Evolutionary conservation across 805 yeast species (phyloP).

Genomic region (Ogataea naganishii): DNA sequence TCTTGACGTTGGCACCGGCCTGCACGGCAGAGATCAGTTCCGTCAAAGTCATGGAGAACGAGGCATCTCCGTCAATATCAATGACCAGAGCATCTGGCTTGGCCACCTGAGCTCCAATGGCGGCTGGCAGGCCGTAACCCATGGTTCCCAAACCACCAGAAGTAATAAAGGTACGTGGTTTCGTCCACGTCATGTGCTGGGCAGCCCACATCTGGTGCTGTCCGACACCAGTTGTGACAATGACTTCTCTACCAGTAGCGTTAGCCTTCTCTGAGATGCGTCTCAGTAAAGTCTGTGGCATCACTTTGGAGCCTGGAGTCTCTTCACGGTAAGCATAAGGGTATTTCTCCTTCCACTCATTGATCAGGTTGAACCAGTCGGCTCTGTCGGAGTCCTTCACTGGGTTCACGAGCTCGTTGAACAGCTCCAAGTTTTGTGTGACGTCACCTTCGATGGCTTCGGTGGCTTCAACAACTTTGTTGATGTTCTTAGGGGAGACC

Average conservation of each 20-base stretch:
- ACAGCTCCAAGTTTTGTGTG: conserved; percentile 59
- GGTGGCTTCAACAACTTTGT: conserved; percentile 93
- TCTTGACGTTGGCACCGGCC: conserved; percentile 84
- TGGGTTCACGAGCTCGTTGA: conserved; percentile 61
- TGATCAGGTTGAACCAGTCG: conserved; percentile 70
- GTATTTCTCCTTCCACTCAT: conserved; percentile 76
- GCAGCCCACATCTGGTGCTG: conserved; percentile 99
- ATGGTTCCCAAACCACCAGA: conserved; percentile 98
- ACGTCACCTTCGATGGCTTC: conserved; percentile 98
- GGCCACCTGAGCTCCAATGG: conserved; percentile 97
- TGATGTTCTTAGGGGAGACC: conserved; percentile 92
- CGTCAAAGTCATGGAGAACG: conserved; percentile 95
- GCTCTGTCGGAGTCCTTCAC: conserved; percentile 56
- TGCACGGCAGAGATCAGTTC: conserved; percentile 94
- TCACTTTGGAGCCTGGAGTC: conserved; percentile 70
- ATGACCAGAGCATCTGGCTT: conserved; percentile 91
- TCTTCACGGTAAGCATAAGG: conserved; percentile 80
- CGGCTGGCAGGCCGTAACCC: conserved; percentile 97
- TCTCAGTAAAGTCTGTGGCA: conserved; percentile 85
- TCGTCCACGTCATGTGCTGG: conserved; percentile 90
- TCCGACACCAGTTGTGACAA: conserved; percentile 97
- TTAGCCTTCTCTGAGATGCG: conserved; percentile 69
- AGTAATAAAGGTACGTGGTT: conserved; percentile 91
- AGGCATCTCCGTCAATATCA: conserved; percentile 98
- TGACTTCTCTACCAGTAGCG: conserved; percentile 59